Evolutionary conservation across 148 eudicot species (phyloP), one percentile per base, ranked within the genome.

Genomic region (Cornus suecica): DNA sequence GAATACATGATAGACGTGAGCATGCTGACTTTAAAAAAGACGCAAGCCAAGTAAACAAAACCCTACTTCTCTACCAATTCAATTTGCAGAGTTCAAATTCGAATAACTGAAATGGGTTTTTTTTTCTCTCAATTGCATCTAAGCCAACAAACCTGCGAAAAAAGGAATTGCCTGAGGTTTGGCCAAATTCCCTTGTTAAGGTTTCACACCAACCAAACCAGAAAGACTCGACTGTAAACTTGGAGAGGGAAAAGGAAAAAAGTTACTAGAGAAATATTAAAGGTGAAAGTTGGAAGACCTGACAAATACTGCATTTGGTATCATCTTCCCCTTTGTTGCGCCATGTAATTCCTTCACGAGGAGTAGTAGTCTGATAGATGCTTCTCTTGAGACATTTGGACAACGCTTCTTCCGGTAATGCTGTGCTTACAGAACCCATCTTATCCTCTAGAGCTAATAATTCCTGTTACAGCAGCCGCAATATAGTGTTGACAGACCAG

Each of bases 381-480:
- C 84, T 85, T 74, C 80, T 86, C 66, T 67, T 75, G 6, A 95
- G 82, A 83, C 97, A 88, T 78, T 86, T 89, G 56, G 77, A 80
- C 30, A 95, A 67, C 72, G 83, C 89, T 70, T 89, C 96, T 77
- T 91, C 94, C 28, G 92, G 80, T 51, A 95, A 77, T 45, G 88
- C 97, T 62, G 99, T 95, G 85, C 92, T 95, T 67, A 95, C 99
- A 3, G 86, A 83, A 65, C 99, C 99, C 89, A 95, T 95, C 69
- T 89, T 89, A 81, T 95, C 99, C 82, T 88, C 99, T 63, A 95
- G 87, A 73, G 91, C 99, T 74, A 95, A 83, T 69, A 95, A 80
- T 81, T 95, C 99, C 99, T 95, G 89, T 41, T 52, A 63, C 34
- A 31, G 69, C 18, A 52, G 42, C 20, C 4, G 54, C 54, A 48